Conservation (phyloP, 2,329 filamentous ascomycete genomes). For the Cordyceps pruinosa region DNA sequence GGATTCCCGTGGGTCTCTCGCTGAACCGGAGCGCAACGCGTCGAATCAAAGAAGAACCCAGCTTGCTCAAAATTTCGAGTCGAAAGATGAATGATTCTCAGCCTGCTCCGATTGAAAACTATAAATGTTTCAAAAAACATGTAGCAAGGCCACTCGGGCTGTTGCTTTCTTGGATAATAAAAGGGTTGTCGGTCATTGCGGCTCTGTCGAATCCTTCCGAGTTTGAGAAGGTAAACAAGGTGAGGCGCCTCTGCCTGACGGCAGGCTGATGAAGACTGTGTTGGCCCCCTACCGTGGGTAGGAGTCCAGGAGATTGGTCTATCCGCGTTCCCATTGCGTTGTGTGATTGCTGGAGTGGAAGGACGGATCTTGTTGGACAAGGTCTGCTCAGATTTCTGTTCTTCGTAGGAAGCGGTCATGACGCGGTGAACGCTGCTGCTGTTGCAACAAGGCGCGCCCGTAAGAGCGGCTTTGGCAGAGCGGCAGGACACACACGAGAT, state of each 20-base stretch:
- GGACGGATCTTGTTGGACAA: constrained; percentile 6
- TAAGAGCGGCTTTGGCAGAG: background rate
- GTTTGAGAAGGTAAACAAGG: background rate
- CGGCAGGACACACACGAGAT: background rate
- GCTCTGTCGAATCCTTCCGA: constrained; percentile 17
- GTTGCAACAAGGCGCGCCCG: background rate
- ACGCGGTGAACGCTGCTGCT: background rate
- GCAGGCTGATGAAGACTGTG: background rate
- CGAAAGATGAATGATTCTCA: constrained; percentile 16
- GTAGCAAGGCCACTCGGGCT: constrained; percentile 16
- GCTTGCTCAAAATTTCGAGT: background rate
- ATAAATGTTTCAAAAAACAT: constrained; percentile 28
- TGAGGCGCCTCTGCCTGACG: background rate
- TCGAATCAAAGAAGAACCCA: background rate
- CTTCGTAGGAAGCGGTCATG: constrained; percentile 24
- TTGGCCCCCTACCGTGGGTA: background rate
- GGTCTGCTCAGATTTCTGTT: constrained; percentile 46
- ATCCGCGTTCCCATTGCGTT: background rate
- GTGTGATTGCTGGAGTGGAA: constrained; percentile 2
- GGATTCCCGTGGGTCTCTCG: background rate
- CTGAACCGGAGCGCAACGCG: background rate
- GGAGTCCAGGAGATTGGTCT: background rate
- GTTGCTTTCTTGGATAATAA: background rate
- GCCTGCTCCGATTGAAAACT: constrained; percentile 51
- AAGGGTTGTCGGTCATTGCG: constrained; percentile 30